Percentiles rank a stretch among this genome's conserved stretches.
Evolutionary conservation across 768 basidiomycete species (phyloP).

Genomic region (Asterophora lycoperdoides): DNA sequence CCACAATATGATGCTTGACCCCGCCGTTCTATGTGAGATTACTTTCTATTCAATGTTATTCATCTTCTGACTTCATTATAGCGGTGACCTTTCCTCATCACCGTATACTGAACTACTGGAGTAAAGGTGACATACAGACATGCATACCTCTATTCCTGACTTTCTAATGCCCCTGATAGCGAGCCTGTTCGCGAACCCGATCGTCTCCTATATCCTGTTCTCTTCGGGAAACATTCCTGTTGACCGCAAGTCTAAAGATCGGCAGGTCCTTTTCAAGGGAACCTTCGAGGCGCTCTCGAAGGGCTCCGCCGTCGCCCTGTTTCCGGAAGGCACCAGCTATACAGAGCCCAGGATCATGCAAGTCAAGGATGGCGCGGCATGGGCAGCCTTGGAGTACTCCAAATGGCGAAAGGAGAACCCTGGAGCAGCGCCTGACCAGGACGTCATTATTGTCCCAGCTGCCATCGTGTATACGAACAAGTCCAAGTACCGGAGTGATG

Average conservation of each 20-base stretch:
- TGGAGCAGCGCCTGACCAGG: constrained; percentile 36
- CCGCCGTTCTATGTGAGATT: constrained; percentile 65
- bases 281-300: constrained; percentile 81
- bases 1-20: constrained; percentile 95
- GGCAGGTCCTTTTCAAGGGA: constrained; percentile 80
- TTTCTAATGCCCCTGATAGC: constrained; percentile 35
- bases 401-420: constrained; percentile 68
- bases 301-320: constrained; percentile 86
- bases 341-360: constrained; percentile 93
- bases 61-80: constrained; percentile 26
- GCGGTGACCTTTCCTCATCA: constrained; percentile 79
- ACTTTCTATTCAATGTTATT: not conserved
- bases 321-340: constrained; percentile 92
- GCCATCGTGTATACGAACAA: constrained; percentile 96
- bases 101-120: constrained; percentile 88
- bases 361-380: constrained; percentile 89
- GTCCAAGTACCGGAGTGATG: constrained; percentile 88
- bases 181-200: constrained; percentile 76
- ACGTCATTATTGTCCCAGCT: constrained; percentile 70
- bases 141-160: not conserved
- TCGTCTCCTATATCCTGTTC: constrained; percentile 66
- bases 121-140: constrained; percentile 63
- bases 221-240: constrained; percentile 98
- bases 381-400: constrained; percentile 91
- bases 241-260: constrained; percentile 91